These are phyloP conservation scores for Aureobasidium sp. DNA, from an alignment of 2,329 filamentous ascomycete species.

Conservation along the genomic window DNA sequence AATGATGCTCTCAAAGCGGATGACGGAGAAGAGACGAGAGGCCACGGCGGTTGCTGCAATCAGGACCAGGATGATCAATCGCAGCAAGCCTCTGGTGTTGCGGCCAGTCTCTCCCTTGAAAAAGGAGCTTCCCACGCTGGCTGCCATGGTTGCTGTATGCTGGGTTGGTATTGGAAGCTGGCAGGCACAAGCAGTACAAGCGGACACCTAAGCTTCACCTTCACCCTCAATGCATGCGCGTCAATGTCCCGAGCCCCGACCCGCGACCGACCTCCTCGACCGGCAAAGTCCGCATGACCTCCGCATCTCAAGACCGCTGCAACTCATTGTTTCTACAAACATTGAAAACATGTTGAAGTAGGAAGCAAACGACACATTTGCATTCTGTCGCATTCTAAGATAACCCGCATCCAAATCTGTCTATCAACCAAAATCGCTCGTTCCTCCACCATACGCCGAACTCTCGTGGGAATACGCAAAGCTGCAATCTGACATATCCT, in stretches of 20 bases:
- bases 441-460: slow-evolving; percentile 3
- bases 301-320: neutral
- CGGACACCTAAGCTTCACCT: slow-evolving; percentile 11
- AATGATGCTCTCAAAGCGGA: slow-evolving; percentile 98
- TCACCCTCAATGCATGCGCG: neutral
- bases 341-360: neutral
- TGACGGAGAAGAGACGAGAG: slow-evolving; percentile 95
- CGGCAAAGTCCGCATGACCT: slow-evolving; percentile 2
- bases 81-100: slow-evolving; percentile 76
- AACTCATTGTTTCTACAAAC: neutral
- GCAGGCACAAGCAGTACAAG: neutral
- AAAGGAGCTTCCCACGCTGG: slow-evolving; percentile 42
- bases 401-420: neutral
- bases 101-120: slow-evolving; percentile 71
- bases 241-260: slow-evolving; percentile 3
- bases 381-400: neutral
- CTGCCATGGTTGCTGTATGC: slow-evolving; percentile 29
- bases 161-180: slow-evolving; percentile 1
- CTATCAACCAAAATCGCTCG: slow-evolving; percentile 12
- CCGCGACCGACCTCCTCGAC: neutral
- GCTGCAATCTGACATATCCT: slow-evolving; percentile 1
- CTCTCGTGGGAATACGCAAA: slow-evolving; percentile 9
- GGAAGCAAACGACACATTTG: neutral
- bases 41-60: slow-evolving; percentile 89
- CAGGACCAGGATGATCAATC: slow-evolving; percentile 80